Conservation (phyloP, 108 stramenopile species). For the Skeletonema marinoi region DNA sequence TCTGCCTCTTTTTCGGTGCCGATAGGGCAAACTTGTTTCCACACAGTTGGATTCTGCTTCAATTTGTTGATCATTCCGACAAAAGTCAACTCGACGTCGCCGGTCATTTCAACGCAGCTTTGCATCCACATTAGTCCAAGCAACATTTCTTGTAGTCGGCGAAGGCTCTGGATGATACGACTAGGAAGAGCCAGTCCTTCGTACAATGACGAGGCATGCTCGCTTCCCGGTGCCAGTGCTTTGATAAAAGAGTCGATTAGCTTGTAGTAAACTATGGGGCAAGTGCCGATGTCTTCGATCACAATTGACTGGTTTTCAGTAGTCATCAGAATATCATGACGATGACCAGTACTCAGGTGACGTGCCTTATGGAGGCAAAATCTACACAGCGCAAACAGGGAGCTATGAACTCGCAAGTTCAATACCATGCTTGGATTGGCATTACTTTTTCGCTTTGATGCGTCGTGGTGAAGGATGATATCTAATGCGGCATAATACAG, state of each 20-base stretch:
- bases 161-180: slow-evolving; percentile 1
- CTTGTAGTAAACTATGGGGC: slow-evolving; percentile 9
- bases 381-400: slow-evolving; percentile 9
- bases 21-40: not conserved
- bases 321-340: not conserved
- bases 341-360: not conserved
- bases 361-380: slow-evolving; percentile 9
- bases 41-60: not conserved
- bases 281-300: slow-evolving; percentile 12
- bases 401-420: slow-evolving; percentile 3
- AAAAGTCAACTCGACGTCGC: slow-evolving; percentile 4
- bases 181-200: not conserved
- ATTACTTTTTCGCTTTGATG: not conserved
- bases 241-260: slow-evolving; percentile 5
- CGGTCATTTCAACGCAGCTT: not conserved
- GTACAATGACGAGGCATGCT: not conserved
- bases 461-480: not conserved
- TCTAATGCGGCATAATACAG: slow-evolving; percentile 11
- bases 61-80: slow-evolving; percentile 6
- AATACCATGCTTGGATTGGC: not conserved
- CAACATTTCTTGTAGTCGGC: slow-evolving; percentile 8
- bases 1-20: not conserved
- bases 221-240: not conserved
- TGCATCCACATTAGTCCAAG: slow-evolving; percentile 12
- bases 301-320: not conserved